A percentile compares a stretch with the other conserved stretches of the same genome.
phyloP scores from a whole-genome alignment of 192 early-diverging fungal species.

The Spizellomyces punctatus region DNA sequence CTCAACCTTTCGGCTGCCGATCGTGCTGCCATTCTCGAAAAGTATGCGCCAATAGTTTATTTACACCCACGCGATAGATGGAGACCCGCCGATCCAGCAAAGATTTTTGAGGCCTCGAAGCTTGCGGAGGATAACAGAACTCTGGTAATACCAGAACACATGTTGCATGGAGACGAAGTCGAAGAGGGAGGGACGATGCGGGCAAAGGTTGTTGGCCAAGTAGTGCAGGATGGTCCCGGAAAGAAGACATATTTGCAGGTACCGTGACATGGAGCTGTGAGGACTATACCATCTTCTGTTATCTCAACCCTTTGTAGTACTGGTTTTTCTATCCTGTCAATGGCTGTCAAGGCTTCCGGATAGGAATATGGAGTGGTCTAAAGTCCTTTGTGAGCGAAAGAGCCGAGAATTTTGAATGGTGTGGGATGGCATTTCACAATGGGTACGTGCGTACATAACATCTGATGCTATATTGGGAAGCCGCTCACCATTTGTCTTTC shows the following conservation, averaged over 20 bases:
- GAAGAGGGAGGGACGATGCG: neutral
- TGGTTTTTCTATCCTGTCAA: constrained; percentile 38
- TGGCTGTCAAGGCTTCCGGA: constrained; percentile 39
- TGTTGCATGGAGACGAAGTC: constrained; percentile 17
- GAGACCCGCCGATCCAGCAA: constrained; percentile 29
- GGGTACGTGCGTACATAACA: neutral
- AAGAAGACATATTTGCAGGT: constrained; percentile 35
- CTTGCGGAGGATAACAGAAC: constrained; percentile 20
- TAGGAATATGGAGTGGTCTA: constrained; percentile 28
- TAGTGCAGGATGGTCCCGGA: constrained; percentile 28
- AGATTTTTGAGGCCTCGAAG: neutral
- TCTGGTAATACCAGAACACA: constrained; percentile 9
- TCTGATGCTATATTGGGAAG: no score
- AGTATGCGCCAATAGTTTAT: constrained; percentile 26
- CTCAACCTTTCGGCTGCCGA: constrained; percentile 22
- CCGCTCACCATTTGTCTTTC: no score
- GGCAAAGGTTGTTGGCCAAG: constrained; percentile 29
- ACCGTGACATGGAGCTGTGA: neutral
- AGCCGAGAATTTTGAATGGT: constrained; percentile 38
- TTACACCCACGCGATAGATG: constrained; percentile 32
- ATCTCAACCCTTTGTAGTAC: constrained; percentile 12
- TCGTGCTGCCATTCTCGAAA: constrained; percentile 9
- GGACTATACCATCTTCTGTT: no score
- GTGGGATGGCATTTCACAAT: constrained; percentile 32
- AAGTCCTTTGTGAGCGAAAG: constrained; percentile 25